Evolutionary conservation across 176 grass and related monocot species (phyloP).

Genomic region (Olyra latifolia): DNA sequence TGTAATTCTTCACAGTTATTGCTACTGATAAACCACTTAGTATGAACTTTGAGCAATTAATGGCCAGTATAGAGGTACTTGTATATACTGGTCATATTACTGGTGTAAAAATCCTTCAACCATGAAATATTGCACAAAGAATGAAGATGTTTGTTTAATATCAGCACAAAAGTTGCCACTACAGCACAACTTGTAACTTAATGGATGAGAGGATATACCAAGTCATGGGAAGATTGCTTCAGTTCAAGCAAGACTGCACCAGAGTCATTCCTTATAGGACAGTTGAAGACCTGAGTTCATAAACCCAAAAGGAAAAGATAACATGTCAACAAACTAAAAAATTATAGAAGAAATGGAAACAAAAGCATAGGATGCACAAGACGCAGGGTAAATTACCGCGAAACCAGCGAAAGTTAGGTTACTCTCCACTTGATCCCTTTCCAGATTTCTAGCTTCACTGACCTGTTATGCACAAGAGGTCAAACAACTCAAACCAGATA

Average conservation of each 20-base stretch:
- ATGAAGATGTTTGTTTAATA: neutral
- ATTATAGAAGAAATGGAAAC: neutral
- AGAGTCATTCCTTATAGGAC: conserved; percentile 92
- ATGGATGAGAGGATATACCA: conserved; percentile 59
- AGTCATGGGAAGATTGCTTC: conserved; percentile 90
- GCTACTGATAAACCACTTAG: neutral
- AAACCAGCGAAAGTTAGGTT: conserved; percentile 93
- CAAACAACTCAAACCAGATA: conserved; percentile 12
- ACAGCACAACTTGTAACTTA: neutral
- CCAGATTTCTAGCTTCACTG: conserved; percentile 91
- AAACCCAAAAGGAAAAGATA: conserved; percentile 19
- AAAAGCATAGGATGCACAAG: conserved; percentile 1
- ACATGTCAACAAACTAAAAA: conserved; percentile 11
- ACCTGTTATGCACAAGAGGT: conserved; percentile 60
- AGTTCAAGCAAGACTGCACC: conserved; percentile 73
- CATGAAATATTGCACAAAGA: neutral
- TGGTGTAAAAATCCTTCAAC: neutral
- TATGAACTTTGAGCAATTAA: conserved; percentile 1
- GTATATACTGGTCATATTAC: neutral
- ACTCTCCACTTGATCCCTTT: conserved; percentile 84
- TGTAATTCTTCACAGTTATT: neutral
- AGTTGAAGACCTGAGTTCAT: conserved; percentile 83
- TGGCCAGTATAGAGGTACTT: neutral
- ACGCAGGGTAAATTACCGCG: conserved; percentile 55
- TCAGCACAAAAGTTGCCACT: neutral